Percentiles rank a stretch among this genome's conserved stretches.
These are phyloP conservation scores for Haematococcus lacustris DNA, from an alignment of 139 green algal species.

Conservation along the genomic window DNA sequence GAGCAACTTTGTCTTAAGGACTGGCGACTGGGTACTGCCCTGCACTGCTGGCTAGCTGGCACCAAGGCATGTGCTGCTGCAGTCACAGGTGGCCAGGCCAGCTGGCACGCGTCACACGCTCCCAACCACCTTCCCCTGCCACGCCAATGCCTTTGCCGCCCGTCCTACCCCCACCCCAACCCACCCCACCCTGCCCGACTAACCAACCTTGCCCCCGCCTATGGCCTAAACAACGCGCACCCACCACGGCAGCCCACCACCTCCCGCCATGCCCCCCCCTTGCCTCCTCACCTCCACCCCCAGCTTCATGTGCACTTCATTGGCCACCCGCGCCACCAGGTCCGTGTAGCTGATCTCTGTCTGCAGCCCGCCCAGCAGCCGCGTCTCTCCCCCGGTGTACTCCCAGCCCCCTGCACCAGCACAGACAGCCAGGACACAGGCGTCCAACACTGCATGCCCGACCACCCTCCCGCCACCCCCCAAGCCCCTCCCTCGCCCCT, in stretches of 20 bases:
- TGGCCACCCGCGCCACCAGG: background rate
- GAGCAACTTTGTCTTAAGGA: background rate
- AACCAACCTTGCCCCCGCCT: constrained; percentile 4
- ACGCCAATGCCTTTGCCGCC: background rate
- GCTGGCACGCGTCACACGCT: background rate
- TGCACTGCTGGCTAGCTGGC: background rate
- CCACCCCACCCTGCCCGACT: constrained; percentile 6
- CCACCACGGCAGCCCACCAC: too few species aligned
- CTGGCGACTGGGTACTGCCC: background rate
- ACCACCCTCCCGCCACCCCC: too few species aligned
- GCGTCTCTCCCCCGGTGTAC: constrained; percentile 49
- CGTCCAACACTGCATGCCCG: too few species aligned
- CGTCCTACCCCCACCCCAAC: background rate
- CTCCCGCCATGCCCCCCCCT: background rate
- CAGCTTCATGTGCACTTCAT: constrained; percentile 2
- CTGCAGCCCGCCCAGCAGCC: constrained; percentile 38
- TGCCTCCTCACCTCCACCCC: background rate
- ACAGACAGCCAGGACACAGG: background rate
- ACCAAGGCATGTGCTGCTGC: background rate
- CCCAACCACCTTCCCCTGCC: background rate
- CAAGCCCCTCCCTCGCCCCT: too few species aligned
- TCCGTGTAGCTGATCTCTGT: background rate
- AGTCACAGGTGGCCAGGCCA: background rate
- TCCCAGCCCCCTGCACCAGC: constrained; percentile 17
- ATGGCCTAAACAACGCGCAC: too few species aligned